These are phyloP conservation scores for Astrothelium macrocarpum DNA, from an alignment of 495 filamentous ascomycete genomes.

Conservation along the genomic window DNA sequence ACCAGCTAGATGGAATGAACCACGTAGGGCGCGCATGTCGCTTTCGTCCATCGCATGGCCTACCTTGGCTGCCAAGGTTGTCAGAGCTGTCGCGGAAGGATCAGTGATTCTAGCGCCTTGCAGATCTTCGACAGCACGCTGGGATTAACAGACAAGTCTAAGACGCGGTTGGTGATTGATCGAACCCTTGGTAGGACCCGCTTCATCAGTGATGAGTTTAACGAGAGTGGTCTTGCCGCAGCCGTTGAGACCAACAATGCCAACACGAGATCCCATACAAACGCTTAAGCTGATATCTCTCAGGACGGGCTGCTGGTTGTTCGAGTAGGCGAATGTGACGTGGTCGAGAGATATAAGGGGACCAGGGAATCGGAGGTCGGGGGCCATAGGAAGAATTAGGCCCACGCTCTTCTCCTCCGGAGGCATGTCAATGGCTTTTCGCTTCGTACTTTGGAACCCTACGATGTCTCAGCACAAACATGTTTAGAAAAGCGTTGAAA, in stretches of 20 bases:
- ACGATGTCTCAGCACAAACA: conserved; percentile 19
- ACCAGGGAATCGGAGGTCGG: conserved; percentile 64
- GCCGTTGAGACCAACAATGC: conserved; percentile 64
- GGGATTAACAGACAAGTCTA: conserved; percentile 64
- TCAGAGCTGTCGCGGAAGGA: conserved; percentile 50
- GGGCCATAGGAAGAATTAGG: conserved; percentile 45
- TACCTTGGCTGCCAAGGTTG: conserved; percentile 42
- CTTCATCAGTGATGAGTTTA: conserved; percentile 42
- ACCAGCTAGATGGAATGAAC: conserved; percentile 56
- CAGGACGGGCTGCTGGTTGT: conserved; percentile 35
- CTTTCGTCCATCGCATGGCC: conserved; percentile 48
- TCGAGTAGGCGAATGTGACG: conserved; percentile 47
- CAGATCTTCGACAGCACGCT: conserved; percentile 62
- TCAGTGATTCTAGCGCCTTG: conserved; percentile 39
- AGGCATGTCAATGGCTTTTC: conserved; percentile 61
- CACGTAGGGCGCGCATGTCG: conserved; percentile 50
- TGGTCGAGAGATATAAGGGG: conserved; percentile 60
- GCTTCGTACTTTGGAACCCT: conserved; percentile 46
- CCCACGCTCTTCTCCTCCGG: conserved; percentile 50
- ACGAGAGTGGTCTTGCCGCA: conserved; percentile 65
- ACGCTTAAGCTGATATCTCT: conserved; percentile 54
- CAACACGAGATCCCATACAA: conserved; percentile 59
- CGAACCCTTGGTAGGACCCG: conserved; percentile 41
- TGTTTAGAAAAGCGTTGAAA: neutral
- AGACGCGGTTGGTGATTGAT: conserved; percentile 54